Conservation (phyloP, 257 asterid species). For the Fraxinus cuspidata region DNA sequence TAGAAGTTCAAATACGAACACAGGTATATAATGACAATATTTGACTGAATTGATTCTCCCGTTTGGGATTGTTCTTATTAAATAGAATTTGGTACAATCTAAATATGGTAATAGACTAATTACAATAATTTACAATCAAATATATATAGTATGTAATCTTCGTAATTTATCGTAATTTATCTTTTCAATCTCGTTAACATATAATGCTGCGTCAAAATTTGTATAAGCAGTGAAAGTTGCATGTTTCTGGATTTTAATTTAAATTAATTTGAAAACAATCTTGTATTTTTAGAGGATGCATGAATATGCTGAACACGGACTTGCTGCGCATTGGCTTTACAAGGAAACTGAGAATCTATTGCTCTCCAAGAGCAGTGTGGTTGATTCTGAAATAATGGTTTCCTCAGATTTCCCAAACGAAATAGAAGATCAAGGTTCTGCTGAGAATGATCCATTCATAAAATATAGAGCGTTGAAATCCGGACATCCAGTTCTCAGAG, state of each 20-base stretch:
- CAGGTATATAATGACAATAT: constrained; percentile 62
- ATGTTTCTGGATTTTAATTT: constrained; percentile 2
- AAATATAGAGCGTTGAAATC: constrained; percentile 72
- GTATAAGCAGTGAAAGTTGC: constrained; percentile 3
- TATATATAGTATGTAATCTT: no score
- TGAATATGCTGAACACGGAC: constrained; percentile 95
- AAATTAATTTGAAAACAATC: background rate
- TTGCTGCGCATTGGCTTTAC: constrained; percentile 99
- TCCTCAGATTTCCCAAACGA: constrained; percentile 54
- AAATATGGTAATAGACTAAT: no score
- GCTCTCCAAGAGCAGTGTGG: constrained; percentile 48
- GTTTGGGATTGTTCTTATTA: no score
- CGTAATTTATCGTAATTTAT: no score
- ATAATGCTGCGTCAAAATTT: constrained; percentile 8
- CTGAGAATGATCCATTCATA: constrained; percentile 42
- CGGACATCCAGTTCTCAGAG: constrained; percentile 97
- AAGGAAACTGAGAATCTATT: constrained; percentile 73
- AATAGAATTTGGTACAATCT: no score
- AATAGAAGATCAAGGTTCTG: constrained; percentile 56
- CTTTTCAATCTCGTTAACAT: no score
- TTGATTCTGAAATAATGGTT: constrained; percentile 45
- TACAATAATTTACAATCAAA: no score
- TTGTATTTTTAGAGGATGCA: constrained; percentile 73
- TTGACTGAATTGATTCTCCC: no score
- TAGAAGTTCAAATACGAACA: constrained; percentile 97